Percentiles rank a stretch among this genome's conserved stretches.
Conservation (phyloP, 352 stramenopile genomes). For the Globisporangium sylvaticum region DNA sequence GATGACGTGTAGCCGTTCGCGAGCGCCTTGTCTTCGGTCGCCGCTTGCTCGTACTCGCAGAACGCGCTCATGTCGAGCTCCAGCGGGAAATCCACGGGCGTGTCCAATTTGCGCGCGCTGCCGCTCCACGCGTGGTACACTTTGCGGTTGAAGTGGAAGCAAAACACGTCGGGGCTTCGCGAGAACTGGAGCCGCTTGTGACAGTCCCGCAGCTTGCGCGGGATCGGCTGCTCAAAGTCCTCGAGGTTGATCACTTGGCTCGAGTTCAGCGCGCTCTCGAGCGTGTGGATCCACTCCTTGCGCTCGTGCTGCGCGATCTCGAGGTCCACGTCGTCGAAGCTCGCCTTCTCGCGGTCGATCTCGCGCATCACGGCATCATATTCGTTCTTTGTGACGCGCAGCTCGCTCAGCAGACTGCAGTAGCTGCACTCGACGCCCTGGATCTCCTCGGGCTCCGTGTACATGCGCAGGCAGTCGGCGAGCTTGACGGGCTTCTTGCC, state of each 20-base stretch:
- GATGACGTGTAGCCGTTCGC: slow-evolving; percentile 18
- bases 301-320: slow-evolving; percentile 59
- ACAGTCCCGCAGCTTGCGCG: slow-evolving; percentile 40
- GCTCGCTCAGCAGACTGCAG: slow-evolving; percentile 57
- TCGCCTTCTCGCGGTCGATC: slow-evolving; percentile 15
- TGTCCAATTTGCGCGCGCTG: slow-evolving; percentile 71
- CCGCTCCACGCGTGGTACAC: slow-evolving; percentile 69
- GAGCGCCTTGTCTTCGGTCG: slow-evolving; percentile 26
- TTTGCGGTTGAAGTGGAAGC: slow-evolving; percentile 87
- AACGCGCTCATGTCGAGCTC: slow-evolving; percentile 76
- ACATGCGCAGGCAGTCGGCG: slow-evolving; percentile 52
- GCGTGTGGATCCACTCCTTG: slow-evolving; percentile 62
- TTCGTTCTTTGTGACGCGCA: slow-evolving; percentile 35
- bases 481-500: slow-evolving; percentile 34
- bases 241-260: slow-evolving; percentile 33
- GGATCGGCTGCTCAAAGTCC: slow-evolving; percentile 33
- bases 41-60: slow-evolving; percentile 56
- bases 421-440: slow-evolving; percentile 72
- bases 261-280: slow-evolving; percentile 37
- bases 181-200: slow-evolving; percentile 77
- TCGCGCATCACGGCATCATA: slow-evolving; percentile 17
- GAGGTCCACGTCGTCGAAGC: slow-evolving; percentile 29
- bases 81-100: slow-evolving; percentile 74
- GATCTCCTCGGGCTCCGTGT: slow-evolving; percentile 68
- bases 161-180: slow-evolving; percentile 77